Percentiles rank a stretch among this genome's conserved stretches.
Conservation (phyloP, 768 basidiomycete genomes). For the Lactarius deliciosus region DNA sequence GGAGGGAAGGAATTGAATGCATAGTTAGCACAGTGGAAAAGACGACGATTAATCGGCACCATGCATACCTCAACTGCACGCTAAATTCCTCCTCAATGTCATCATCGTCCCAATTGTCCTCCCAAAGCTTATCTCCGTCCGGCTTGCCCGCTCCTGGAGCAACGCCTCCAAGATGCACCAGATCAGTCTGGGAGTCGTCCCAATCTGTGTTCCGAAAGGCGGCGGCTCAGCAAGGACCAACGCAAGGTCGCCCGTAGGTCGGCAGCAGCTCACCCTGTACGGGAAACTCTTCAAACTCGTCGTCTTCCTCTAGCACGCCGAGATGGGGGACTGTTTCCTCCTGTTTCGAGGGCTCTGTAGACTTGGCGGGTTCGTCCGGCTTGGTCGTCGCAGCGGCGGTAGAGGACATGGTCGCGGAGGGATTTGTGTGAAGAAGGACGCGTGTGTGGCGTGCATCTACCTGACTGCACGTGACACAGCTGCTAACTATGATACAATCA, state of each 20-base stretch:
- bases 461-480: constrained; percentile 5
- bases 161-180: constrained; percentile 72
- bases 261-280: constrained; percentile 64
- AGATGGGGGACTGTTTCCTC: constrained; percentile 49
- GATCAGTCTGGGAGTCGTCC: constrained; percentile 82
- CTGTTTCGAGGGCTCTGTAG: constrained; percentile 32
- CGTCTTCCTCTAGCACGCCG: constrained; percentile 93
- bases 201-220: constrained; percentile 53
- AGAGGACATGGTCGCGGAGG: constrained; percentile 31
- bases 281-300: constrained; percentile 94
- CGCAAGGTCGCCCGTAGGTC: not conserved
- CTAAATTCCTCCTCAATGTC: constrained; percentile 98
- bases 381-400: constrained; percentile 35
- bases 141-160: constrained; percentile 75
- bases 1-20: not conserved
- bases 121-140: constrained; percentile 92
- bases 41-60: not conserved
- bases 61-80: constrained; percentile 83
- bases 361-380: constrained; percentile 30
- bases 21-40: not conserved
- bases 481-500: too few species aligned
- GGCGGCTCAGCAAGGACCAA: not conserved
- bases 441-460: not conserved
- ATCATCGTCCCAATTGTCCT: constrained; percentile 99
- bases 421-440: not conserved